A percentile compares a stretch with the other conserved stretches of the same genome.
These are phyloP conservation scores for Hortaea werneckii DNA, from an alignment of 2,329 filamentous ascomycete genomes.

Conservation along the genomic window DNA sequence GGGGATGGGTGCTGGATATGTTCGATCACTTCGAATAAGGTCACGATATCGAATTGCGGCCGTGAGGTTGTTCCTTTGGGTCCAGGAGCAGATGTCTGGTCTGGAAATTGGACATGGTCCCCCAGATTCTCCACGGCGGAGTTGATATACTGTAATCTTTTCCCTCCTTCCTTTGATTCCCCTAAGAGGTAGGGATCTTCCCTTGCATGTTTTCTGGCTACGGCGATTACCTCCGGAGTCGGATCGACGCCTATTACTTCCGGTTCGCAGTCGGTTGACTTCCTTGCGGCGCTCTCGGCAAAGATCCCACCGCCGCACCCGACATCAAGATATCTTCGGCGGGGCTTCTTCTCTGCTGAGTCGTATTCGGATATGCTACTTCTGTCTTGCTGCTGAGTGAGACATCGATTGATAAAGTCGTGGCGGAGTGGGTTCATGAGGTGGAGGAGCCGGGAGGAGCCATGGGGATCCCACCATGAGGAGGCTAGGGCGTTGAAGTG, in stretches of 20 bases:
- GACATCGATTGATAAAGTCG: constrained; percentile 74
- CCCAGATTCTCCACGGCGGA: constrained; percentile 62
- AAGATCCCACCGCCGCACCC: constrained; percentile 97
- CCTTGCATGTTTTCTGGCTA: constrained; percentile 66
- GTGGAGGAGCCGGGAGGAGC: constrained; percentile 82
- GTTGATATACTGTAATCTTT: constrained; percentile 57
- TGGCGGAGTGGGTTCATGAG: constrained; percentile 97
- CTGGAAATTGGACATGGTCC: background rate
- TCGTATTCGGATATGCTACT: constrained; percentile 17
- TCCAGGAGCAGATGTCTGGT: too few species aligned
- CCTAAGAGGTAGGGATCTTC: constrained; percentile 56
- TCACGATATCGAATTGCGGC: constrained; percentile 62
- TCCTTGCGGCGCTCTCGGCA: constrained; percentile 70
- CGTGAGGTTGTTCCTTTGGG: too few species aligned
- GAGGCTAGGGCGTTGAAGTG: constrained; percentile 92
- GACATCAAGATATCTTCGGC: constrained; percentile 71
- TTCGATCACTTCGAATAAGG: constrained; percentile 89
- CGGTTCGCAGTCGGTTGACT: constrained; percentile 34
- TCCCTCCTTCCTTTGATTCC: constrained; percentile 27
- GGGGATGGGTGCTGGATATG: constrained; percentile 68
- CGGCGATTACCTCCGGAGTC: constrained; percentile 58
- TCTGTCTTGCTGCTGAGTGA: background rate
- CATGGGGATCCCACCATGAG: constrained; percentile 95
- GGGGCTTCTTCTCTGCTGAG: constrained; percentile 24
- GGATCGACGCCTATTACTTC: constrained; percentile 71